Percentiles rank a stretch among this genome's conserved stretches.
phyloP scores from a whole-genome alignment of 2,329 filamentous ascomycete genomes.

The Ophioceras dolichostomum region DNA sequence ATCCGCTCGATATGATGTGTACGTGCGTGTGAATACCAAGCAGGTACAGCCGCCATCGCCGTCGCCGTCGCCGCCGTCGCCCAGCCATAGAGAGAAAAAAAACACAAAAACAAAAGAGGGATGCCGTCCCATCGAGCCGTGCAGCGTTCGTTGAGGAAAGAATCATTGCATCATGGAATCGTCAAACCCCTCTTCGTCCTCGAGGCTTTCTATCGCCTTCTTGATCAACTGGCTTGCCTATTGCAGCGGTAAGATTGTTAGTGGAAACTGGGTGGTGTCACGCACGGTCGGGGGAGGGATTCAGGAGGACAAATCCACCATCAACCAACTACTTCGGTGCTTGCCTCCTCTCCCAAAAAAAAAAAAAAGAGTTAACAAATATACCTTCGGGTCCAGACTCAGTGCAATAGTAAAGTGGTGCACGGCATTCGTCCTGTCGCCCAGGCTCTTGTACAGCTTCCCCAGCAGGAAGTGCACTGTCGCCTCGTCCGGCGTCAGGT shows the following conservation, averaged over 20 bases:
- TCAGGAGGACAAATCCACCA: too few species aligned
- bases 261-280: not conserved
- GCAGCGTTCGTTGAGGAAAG: not conserved
- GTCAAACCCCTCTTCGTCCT: conserved; percentile 63
- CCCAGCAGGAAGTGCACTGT: conserved; percentile 94
- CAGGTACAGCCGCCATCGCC: not conserved
- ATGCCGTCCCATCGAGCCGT: not conserved
- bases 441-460: conserved; percentile 63
- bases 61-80: not conserved
- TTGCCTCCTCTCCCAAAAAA: not conserved
- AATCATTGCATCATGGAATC: conserved; percentile 49
- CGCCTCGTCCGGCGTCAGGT: conserved; percentile 85
- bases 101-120: not conserved
- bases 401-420: conserved; percentile 89
- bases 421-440: conserved; percentile 69
- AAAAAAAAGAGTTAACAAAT: conserved; percentile 11
- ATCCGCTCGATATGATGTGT: not conserved
- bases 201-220: conserved; percentile 86
- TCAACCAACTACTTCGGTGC: too few species aligned
- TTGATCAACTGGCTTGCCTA: conserved; percentile 91
- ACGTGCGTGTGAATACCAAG: too few species aligned
- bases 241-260: conserved; percentile 11
- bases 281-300: not conserved
- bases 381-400: conserved; percentile 91
- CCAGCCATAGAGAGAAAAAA: not conserved